Percentiles rank a stretch among this genome's conserved stretches.
phyloP scores from a whole-genome alignment of 2,329 filamentous ascomycete genomes.

The Geosmithia morbida region DNA sequence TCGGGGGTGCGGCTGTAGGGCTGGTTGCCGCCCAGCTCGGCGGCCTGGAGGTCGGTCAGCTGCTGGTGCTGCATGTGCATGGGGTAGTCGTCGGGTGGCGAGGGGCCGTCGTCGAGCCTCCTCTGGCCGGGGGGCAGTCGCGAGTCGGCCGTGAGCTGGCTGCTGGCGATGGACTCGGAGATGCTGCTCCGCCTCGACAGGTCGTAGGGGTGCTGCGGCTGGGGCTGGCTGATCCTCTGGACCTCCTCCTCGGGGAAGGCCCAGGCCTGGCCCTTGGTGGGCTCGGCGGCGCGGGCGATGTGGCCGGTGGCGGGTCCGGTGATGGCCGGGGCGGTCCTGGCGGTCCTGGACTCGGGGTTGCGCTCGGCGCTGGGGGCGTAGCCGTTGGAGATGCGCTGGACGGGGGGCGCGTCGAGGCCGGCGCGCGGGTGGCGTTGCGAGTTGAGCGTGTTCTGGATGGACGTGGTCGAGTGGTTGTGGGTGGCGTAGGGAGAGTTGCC shows the following conservation, averaged over 20 bases:
- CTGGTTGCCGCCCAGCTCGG: slow-evolving; percentile 43
- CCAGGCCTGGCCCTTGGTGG: slow-evolving; percentile 73
- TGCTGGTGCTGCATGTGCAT: slow-evolving; percentile 64
- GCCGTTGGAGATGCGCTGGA: slow-evolving; percentile 49
- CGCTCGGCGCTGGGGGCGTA: slow-evolving; percentile 47
- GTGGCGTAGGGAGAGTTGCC: slow-evolving; percentile 57
- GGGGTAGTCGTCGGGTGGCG: slow-evolving; percentile 39
- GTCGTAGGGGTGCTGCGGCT: slow-evolving; percentile 25
- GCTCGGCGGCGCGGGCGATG: slow-evolving; percentile 59
- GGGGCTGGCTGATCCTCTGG: slow-evolving; percentile 13
- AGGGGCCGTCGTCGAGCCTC: slow-evolving; percentile 50
- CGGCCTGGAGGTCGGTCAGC: slow-evolving; percentile 48
- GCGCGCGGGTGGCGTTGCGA: slow-evolving; percentile 47
- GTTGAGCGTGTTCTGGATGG: slow-evolving; percentile 56
- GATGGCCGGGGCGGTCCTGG: slow-evolving; percentile 60
- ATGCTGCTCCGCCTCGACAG: slow-evolving; percentile 63
- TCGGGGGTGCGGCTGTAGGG: slow-evolving; percentile 77
- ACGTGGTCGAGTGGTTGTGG: slow-evolving; percentile 63
- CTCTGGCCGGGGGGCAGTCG: slow-evolving; percentile 58
- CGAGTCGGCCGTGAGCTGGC: slow-evolving; percentile 64
- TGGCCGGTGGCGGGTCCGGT: slow-evolving; percentile 52
- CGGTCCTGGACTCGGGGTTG: slow-evolving; percentile 39
- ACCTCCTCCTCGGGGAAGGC: slow-evolving; percentile 66
- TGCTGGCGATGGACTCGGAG: slow-evolving; percentile 65
- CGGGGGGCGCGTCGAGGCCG: slow-evolving; percentile 34